phyloP scores from a whole-genome alignment of 441 rosid species.

The Capsella rubella region DNA sequence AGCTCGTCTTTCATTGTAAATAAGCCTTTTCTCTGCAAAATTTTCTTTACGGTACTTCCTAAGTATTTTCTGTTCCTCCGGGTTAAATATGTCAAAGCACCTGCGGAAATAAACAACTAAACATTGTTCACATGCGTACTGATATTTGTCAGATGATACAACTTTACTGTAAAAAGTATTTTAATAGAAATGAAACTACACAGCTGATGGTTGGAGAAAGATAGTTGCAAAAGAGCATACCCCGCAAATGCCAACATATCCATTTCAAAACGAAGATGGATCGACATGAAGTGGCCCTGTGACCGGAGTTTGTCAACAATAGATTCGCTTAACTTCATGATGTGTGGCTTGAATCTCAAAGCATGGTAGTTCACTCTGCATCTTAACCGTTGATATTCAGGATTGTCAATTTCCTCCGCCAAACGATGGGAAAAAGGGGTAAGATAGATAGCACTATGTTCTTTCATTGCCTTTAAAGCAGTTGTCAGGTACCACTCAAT shows the following conservation, averaged over 20 bases:
- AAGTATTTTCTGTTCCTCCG: constrained; percentile 74
- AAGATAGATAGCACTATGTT: constrained; percentile 93
- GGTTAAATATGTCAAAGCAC: constrained; percentile 89
- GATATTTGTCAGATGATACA: constrained; percentile 28
- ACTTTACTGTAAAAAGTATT: constrained; percentile 18
- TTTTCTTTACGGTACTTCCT: constrained; percentile 82
- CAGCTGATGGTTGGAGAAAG: constrained; percentile 19
- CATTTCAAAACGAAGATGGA: constrained; percentile 98
- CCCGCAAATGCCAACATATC: constrained; percentile 99
- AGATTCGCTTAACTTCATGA: constrained; percentile 85
- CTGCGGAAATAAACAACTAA: constrained; percentile 47
- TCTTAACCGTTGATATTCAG: constrained; percentile 92
- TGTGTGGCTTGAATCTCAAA: constrained; percentile 88
- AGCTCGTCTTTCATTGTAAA: constrained; percentile 85
- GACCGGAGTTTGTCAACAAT: constrained; percentile 91
- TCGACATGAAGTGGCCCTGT: constrained; percentile 97
- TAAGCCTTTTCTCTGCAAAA: constrained; percentile 77
- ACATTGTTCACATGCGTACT: constrained; percentile 8
- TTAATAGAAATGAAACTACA: constrained; percentile 4
- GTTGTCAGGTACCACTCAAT: constrained; percentile 79
- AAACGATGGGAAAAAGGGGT: constrained; percentile 98
- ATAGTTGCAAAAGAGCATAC: constrained; percentile 56
- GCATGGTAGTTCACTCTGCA: constrained; percentile 99
- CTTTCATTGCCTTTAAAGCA: constrained; percentile 90
- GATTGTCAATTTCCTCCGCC: constrained; percentile 90